Conservation (phyloP, 108 stramenopile species). For the Nitzschia inconspicua region DNA sequence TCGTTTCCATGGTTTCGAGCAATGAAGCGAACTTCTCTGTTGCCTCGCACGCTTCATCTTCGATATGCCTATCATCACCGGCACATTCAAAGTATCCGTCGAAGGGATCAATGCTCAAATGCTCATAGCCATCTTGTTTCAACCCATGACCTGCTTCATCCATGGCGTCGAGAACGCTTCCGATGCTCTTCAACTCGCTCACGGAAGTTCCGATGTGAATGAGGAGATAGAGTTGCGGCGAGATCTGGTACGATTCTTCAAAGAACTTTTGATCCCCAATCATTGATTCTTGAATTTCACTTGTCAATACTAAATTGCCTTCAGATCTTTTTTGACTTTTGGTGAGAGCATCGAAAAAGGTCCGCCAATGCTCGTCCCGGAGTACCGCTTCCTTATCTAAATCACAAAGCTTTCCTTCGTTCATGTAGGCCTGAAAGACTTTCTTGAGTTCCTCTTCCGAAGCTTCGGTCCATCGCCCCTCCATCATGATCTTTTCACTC, state of each 20-base stretch:
- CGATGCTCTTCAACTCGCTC: no score
- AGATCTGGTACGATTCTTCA: no score
- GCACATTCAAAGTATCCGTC: background rate
- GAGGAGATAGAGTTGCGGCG: no score
- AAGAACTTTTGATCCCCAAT: no score
- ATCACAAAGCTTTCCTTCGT: background rate
- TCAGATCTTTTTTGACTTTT: background rate
- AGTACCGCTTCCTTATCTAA: constrained; percentile 3
- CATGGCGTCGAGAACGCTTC: no score
- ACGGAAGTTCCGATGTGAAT: no score
- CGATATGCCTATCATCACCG: no score
- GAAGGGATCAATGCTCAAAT: background rate
- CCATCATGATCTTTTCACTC: constrained; percentile 2
- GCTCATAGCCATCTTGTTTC: background rate
- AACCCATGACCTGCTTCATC: background rate
- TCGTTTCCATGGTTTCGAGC: background rate
- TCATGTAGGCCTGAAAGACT: background rate
- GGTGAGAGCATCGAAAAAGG: background rate
- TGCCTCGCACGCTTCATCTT: constrained; percentile 8
- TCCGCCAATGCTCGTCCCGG: constrained; percentile 1
- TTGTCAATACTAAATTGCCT: no score
- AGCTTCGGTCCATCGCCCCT: background rate
- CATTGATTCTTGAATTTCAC: no score
- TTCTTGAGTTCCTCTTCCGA: background rate
- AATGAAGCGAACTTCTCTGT: background rate